Evolutionary conservation across 805 yeast genomes (phyloP).

Genomic region (Dipodascus geniculatus): DNA sequence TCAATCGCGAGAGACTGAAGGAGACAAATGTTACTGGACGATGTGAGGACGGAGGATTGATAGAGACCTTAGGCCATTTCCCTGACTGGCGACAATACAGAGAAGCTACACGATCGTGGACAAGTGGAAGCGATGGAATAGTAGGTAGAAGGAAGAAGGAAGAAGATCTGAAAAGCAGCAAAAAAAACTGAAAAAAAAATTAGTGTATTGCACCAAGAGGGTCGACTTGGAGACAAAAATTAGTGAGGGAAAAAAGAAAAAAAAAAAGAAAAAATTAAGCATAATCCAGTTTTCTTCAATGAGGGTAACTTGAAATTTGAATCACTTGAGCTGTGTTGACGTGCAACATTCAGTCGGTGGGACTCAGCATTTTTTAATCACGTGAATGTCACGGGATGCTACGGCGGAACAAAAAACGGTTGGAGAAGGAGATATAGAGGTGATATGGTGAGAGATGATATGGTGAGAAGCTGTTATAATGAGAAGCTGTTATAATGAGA

Average conservation of each 20-base stretch:
- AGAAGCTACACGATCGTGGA: background rate
- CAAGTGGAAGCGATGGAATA: no score
- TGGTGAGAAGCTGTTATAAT: no score
- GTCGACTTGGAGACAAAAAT: background rate
- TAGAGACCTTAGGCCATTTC: background rate
- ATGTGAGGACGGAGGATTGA: no score
- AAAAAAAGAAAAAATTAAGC: background rate
- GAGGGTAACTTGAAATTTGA: conserved; percentile 1
- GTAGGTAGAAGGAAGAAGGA: background rate
- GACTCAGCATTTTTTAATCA: no score
- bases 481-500: no score
- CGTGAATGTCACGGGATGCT: no score
- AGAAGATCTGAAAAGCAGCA: background rate
- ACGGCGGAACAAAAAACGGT: no score
- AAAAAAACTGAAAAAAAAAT: background rate
- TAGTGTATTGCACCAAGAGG: background rate
- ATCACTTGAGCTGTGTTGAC: no score
- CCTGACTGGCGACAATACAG: background rate
- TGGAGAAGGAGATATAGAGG: no score
- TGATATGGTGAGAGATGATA: no score
- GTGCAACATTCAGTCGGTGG: no score
- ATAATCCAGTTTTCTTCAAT: background rate
- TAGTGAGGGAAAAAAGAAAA: background rate
- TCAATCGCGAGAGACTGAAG: no score
- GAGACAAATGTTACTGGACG: background rate